Base-by-base conservation (phyloP, 1,284 basidiomycete genomes). In the Ganoderma lucidum region DNA sequence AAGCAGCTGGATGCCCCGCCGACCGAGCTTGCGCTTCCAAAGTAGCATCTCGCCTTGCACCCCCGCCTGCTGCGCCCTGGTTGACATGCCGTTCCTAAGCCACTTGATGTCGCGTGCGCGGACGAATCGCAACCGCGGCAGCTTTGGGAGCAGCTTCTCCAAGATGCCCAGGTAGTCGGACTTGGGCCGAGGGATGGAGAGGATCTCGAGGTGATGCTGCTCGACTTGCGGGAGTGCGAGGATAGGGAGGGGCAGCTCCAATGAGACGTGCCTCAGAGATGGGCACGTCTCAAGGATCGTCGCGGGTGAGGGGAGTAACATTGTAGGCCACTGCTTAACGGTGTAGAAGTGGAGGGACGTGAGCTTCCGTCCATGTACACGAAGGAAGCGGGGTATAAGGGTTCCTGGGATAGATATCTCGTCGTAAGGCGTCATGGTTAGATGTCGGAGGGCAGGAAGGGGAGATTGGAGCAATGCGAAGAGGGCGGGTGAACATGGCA, bases 31-130 rank as follows among this genome's bases (percentile, higher is more conserved):
- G 59, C 86, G 83, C 69, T 84, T 83, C 93, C 93, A 94, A 64
- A 88, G 85, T 70, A 84, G 81, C 88, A 94, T 90, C 78, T 93
- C 90, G 55, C 93, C 93, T 79, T 93, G 92, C 15, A 93, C 86
- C 3, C 93, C 93, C 3, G 92, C 86, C 70, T 86, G 88, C 73
- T 87, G 87, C 32, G 93, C 93, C 69, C 84, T 83, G 2, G 80
- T 80, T 14, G 85, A 89, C 79, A 94, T 85, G 0, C 91, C 92
- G 63, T 84, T 84, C 65, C 90, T 81, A 48, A 94, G 78, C 92
- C 93, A 94, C 44, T 87, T 87, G 28, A 93, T 85, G 72, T 93
- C 91, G 65, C 91, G 83, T 37, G 85, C 83, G n/a, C 90, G 85
- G 37, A 94, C 81, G 12, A 85, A 83, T 58, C 80, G 77, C 35